phyloP scores from a whole-genome alignment of 352 stramenopile genomes.

The Plasmopara viticola region DNA sequence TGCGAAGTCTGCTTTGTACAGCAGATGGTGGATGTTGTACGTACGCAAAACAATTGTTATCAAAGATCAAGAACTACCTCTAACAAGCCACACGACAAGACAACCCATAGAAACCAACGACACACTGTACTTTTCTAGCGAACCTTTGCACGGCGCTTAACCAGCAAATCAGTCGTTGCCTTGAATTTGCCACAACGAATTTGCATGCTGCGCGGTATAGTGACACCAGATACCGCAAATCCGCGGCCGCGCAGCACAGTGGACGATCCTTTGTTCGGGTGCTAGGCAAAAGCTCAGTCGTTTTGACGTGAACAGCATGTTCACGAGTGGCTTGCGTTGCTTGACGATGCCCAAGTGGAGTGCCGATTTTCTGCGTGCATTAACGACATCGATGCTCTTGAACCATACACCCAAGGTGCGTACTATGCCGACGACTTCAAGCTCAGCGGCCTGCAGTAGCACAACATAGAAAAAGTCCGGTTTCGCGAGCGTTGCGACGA shows the following conservation, averaged over 20 bases:
- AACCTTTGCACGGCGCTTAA: neutral
- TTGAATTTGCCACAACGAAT: too few relatives aligned
- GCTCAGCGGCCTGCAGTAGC: conserved; percentile 24
- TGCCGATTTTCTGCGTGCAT: conserved; percentile 21
- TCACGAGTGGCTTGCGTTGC: conserved; percentile 14
- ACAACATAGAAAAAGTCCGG: conserved; percentile 21
- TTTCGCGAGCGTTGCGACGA: conserved; percentile 15
- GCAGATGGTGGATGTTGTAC: conserved; percentile 13
- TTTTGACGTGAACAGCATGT: too few relatives aligned
- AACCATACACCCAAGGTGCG: conserved; percentile 6
- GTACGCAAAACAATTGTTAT: conserved; percentile 24
- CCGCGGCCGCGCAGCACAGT: too few relatives aligned
- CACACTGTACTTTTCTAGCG: conserved; percentile 15
- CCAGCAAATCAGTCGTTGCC: too few relatives aligned
- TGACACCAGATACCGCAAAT: too few relatives aligned
- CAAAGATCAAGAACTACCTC: conserved; percentile 10
- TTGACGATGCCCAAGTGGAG: conserved; percentile 32
- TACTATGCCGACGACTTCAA: conserved; percentile 21
- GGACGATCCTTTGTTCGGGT: too few relatives aligned
- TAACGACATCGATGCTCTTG: conserved; percentile 22
- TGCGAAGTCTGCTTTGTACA: neutral
- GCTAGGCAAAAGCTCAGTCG: too few relatives aligned
- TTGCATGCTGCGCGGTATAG: too few relatives aligned
- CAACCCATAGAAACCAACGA: conserved; percentile 1
- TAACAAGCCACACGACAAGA: conserved; percentile 10